A percentile compares a stretch with the other conserved stretches of the same genome.
Conservation (phyloP, 2,329 filamentous ascomycete genomes). For the Aspergillus persii region DNA sequence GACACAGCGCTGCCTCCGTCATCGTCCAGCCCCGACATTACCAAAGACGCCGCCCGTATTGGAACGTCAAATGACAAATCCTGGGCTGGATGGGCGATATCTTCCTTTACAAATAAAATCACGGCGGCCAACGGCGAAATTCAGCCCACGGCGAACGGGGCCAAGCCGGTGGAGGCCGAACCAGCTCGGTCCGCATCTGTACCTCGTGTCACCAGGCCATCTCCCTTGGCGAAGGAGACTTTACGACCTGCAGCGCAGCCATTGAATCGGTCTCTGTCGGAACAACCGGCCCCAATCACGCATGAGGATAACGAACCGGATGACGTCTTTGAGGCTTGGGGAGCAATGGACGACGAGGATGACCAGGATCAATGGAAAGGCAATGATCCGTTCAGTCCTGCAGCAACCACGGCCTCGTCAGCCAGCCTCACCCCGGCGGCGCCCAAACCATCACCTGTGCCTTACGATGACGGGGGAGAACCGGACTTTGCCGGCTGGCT, state of each 20-base stretch:
- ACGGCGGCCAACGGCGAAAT: constrained; percentile 84
- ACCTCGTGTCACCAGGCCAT: constrained; percentile 41
- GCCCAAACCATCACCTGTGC: constrained; percentile 40
- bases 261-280: constrained; percentile 42
- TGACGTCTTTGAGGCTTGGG: constrained; percentile 73
- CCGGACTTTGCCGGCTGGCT: constrained; percentile 96
- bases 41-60: constrained; percentile 64
- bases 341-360: constrained; percentile 57
- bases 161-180: constrained; percentile 44
- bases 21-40: constrained; percentile 43
- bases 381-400: constrained; percentile 38
- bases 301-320: constrained; percentile 56
- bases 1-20: constrained; percentile 74
- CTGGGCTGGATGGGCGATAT: constrained; percentile 98
- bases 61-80: constrained; percentile 69
- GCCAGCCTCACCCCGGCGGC: constrained; percentile 26
- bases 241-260: constrained; percentile 27
- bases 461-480: constrained; percentile 80
- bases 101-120: constrained; percentile 94
- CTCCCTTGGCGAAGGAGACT: constrained; percentile 27
- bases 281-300: constrained; percentile 36
- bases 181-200: constrained; percentile 48
- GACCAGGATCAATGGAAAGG: constrained; percentile 48
- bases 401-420: constrained; percentile 28
- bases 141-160: constrained; percentile 55